Base-by-base conservation (phyloP, 495 filamentous ascomycete genomes). In the Monascus purpureus region DNA sequence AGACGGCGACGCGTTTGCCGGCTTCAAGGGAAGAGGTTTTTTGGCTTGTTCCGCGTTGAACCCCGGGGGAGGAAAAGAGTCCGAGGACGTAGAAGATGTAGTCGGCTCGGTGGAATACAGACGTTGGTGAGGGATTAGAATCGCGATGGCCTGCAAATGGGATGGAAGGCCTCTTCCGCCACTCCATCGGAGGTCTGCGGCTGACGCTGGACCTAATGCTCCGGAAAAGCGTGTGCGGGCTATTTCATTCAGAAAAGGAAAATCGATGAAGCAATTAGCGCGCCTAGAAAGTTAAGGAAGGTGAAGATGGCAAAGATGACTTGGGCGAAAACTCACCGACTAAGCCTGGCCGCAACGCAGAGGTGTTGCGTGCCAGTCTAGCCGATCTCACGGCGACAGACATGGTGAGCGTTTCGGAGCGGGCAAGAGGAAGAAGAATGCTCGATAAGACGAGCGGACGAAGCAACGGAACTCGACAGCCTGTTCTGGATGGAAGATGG, bases 41-140 rank as follows among this genome's bases (percentile, higher is more conserved):
- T 86, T 93, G 23, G 90, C 90, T 54, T 82, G 59, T 48, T 93
- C 76, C 11, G 83, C 62, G 50, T 94, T 86, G 68, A 95, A 99
- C 6, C 90, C 92, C 7, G 90, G 90, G 29, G 90, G 88, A 20
- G 90, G 90, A 12, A 73, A 77, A 27, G 59, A 61, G 22, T 68
- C 62, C 30, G 69, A 67, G 29, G 70, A 62, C 16, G 53, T 31
- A 8, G 50, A 50, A 18, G 67, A 61, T 17, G 72, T 73, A 12
- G 73, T 70, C 24, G 77, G 74, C 36, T 87, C 79, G 31, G 90
- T 96, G 13, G 73, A 67, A 48, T 80, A 72, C 41, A 54, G 62
- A 39, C 76, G 69, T 45, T 59, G 51, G 6, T 49, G 49, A 20
- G 77, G 75, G 17, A 83, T 70, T 36, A 80, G 60, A 32, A 82